Evolutionary conservation across 2,329 filamentous ascomycete genomes (phyloP).

Genomic region (Colletotrichum noveboracense): DNA sequence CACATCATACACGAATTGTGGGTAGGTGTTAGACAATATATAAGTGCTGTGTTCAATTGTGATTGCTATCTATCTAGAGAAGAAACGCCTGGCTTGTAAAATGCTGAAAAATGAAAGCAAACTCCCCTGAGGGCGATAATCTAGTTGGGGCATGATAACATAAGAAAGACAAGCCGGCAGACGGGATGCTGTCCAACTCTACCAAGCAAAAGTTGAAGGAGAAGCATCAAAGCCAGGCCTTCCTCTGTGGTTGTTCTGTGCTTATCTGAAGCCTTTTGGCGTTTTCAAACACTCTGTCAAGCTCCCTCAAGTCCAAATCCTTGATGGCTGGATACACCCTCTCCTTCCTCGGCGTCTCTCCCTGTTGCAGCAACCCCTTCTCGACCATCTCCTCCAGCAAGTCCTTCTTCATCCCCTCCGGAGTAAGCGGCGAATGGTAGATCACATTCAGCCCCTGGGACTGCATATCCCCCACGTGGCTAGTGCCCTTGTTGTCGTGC

Average conservation of each 20-base stretch:
- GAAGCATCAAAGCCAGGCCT: not conserved
- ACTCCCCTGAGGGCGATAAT: not conserved
- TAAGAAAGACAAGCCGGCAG: not conserved
- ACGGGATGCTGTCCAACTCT: too few relatives aligned
- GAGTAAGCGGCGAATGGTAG: not conserved
- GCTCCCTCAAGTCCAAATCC: not conserved
- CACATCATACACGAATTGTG: not conserved
- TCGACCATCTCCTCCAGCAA: not conserved
- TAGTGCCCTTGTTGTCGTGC: conserved; percentile 7
- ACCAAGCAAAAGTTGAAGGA: not conserved
- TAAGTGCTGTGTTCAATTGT: not conserved
- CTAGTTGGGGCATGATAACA: not conserved
- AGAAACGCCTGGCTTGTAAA: not conserved
- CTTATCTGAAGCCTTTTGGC: not conserved
- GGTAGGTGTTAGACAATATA: not conserved
- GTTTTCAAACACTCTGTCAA: not conserved
- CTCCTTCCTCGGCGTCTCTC: not conserved
- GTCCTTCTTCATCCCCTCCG: not conserved
- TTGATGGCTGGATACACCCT: not conserved
- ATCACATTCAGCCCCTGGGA: not conserved
- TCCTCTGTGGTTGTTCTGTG: not conserved
- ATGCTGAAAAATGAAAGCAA: not conserved
- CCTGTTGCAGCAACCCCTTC: not conserved
- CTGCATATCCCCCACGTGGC: conserved; percentile 3
- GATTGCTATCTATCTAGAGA: not conserved